phyloP scores from a whole-genome alignment of 2,329 filamentous ascomycete species.

The Aureobasidium pullulans region DNA sequence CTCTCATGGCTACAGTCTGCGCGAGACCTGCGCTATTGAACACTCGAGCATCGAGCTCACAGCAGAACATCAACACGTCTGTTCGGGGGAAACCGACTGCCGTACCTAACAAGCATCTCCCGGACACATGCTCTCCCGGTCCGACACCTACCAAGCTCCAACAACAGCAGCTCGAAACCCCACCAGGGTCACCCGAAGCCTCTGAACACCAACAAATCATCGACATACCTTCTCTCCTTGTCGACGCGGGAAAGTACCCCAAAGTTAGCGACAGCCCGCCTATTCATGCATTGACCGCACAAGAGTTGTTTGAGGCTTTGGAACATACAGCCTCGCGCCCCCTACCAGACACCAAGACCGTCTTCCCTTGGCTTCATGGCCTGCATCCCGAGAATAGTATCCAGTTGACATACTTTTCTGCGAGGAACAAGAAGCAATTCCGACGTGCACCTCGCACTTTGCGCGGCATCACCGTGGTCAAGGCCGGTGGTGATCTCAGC shows the following conservation, averaged over 20 bases:
- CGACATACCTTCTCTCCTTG: constrained; percentile 61
- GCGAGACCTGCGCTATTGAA: constrained; percentile 32
- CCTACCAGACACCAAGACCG: constrained; percentile 72
- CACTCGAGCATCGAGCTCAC: constrained; percentile 40
- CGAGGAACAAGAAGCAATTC: constrained; percentile 58
- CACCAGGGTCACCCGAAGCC: constrained; percentile 53
- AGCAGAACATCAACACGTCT: constrained; percentile 52
- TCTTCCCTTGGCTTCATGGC: constrained; percentile 96
- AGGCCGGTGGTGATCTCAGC: constrained; percentile 73
- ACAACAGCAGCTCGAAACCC: constrained; percentile 24
- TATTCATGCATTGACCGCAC: constrained; percentile 66
- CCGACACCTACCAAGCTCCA: constrained; percentile 47
- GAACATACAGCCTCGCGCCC: constrained; percentile 71
- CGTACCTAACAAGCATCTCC: constrained; percentile 79
- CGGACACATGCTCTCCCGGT: constrained; percentile 71
- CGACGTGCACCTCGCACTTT: constrained; percentile 68
- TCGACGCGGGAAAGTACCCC: constrained; percentile 61
- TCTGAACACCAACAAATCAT: constrained; percentile 42
- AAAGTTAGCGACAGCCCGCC: constrained; percentile 49
- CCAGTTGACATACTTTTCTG: constrained; percentile 82
- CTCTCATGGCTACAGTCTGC: constrained; percentile 36
- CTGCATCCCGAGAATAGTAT: constrained; percentile 82
- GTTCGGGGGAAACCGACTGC: constrained; percentile 53
- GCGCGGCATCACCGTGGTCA: constrained; percentile 76
- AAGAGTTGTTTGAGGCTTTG: constrained; percentile 62